Evolutionary conservation across 495 filamentous ascomycete species (phyloP).

Genomic region (Chlorociboria aeruginascens): DNA sequence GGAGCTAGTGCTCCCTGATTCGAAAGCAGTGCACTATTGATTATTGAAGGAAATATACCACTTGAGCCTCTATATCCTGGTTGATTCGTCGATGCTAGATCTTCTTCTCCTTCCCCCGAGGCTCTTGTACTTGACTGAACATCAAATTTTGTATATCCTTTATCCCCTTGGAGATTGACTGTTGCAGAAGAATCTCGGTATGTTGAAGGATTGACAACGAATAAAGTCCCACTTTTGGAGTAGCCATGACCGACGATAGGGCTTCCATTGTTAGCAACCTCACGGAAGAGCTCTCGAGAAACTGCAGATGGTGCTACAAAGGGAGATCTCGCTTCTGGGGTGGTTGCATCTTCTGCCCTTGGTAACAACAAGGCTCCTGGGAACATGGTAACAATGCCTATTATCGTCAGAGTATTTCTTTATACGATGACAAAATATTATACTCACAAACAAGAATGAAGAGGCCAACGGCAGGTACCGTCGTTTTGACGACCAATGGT

Average conservation of each 20-base stretch:
- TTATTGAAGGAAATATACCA: conserved; percentile 11
- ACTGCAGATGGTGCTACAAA: conserved; percentile 11
- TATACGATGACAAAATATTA: background rate
- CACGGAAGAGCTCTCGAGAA: conserved; percentile 8
- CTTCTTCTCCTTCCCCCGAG: background rate
- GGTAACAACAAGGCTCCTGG: conserved; percentile 20
- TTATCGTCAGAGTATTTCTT: conserved; percentile 4
- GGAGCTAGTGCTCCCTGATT: conserved; percentile 6
- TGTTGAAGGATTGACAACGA: conserved; percentile 13
- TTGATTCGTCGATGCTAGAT: background rate
- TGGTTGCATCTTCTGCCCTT: conserved; percentile 10
- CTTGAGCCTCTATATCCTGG: conserved; percentile 16
- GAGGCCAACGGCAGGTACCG: conserved; percentile 36
- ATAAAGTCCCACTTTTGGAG: conserved; percentile 11
- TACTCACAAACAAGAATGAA: conserved; percentile 33
- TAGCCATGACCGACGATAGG: conserved; percentile 9
- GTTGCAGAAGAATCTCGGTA: conserved; percentile 11
- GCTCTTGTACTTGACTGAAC: conserved; percentile 2
- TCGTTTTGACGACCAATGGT: conserved; percentile 29
- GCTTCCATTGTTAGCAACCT: conserved; percentile 3
- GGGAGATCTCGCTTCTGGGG: conserved; percentile 17
- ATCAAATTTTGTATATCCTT: conserved; percentile 13
- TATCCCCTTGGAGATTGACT: conserved; percentile 6
- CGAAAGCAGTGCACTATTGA: background rate
- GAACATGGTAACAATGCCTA: conserved; percentile 27